These are phyloP conservation scores for Apiosordaria backusii DNA, from an alignment of 495 filamentous ascomycete genomes.

Conservation along the genomic window DNA sequence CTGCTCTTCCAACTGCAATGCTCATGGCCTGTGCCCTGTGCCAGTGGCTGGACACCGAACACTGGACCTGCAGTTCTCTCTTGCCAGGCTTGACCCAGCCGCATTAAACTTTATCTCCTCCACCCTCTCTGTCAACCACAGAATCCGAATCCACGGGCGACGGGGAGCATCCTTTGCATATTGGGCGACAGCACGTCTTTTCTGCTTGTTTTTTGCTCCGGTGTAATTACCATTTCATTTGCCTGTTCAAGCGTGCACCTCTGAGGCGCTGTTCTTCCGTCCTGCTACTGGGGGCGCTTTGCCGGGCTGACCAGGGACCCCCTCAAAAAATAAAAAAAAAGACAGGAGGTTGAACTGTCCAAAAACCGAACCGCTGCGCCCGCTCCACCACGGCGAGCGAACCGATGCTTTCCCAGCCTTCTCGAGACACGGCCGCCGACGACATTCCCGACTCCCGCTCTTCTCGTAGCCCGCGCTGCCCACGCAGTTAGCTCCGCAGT, in stretches of 20 bases:
- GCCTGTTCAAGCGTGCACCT: slow-evolving; percentile 11
- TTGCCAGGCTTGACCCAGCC: not conserved
- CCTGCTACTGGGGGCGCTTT: slow-evolving; percentile 17
- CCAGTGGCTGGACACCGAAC: too few species aligned
- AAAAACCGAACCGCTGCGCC: slow-evolving; percentile 29
- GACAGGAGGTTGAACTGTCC: slow-evolving; percentile 32
- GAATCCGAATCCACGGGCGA: not conserved
- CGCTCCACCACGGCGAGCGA: slow-evolving; percentile 24
- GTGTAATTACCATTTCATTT: slow-evolving; percentile 5
- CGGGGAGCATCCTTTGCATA: not conserved
- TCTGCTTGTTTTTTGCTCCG: slow-evolving; percentile 2
- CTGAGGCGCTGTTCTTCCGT: not conserved
- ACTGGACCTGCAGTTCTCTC: slow-evolving; percentile 3
- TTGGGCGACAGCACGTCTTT: not conserved
- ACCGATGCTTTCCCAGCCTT: slow-evolving; percentile 41
- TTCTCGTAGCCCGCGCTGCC: not conserved
- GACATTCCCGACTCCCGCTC: slow-evolving; percentile 23
- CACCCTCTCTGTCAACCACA: slow-evolving; percentile 1
- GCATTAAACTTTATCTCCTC: slow-evolving; percentile 8
- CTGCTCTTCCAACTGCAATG: too few species aligned
- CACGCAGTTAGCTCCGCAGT: slow-evolving; percentile 17
- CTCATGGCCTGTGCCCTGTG: too few species aligned
- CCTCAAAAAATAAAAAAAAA: slow-evolving; percentile 31
- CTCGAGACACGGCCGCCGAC: slow-evolving; percentile 32
- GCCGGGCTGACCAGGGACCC: slow-evolving; percentile 23